Evolutionary conservation across 148 eudicot genomes (phyloP), one percentile per base, ranked within the genome.

Genomic region (Dysphania ambrosioides): DNA sequence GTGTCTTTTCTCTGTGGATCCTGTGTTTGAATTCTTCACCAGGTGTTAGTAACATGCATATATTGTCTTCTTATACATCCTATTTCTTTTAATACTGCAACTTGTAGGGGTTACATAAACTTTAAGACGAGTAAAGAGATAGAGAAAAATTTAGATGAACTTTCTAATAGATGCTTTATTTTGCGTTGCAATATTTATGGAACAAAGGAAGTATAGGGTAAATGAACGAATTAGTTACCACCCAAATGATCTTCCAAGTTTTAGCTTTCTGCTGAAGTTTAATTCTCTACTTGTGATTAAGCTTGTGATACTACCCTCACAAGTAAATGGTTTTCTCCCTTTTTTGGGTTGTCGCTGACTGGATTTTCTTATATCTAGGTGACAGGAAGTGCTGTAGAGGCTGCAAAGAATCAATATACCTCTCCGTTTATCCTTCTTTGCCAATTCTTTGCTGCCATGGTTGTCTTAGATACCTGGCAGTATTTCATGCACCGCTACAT

Each of bases 401-500:
- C 74, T 67, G 64, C 70, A 62, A 51, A 15, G 38, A 75, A 65
- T 21, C 82, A 80, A 47, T 68, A 77, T 26, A 55, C 81, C 29
- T 89, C 97, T 32, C 65, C 80, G 6, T 18, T 85, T 47, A 87
- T 72, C 42, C 83, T 89, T 6, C 81, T 73, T 0, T 69, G 85
- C 71, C 98, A 91, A 72, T 79, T 94, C 44, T 24, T 86, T 4
- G 69, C 80, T 10, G 98, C 89, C n/a, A 94, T 94, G 98, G 24
- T 87, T 70, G 88, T 91, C 23, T 71, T 94, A 41, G 98, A 94
- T 57, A 90, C 98, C 10, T 91, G 98, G 97, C 98, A 94, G 36
- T 94, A 94, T 68, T 91, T 94, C 79, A 87, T 89, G 96, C 98
- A 93, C 56, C 82, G 98, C 21, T 91, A 87, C 79, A 88, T 93